Evolutionary conservation across 2,329 filamentous ascomycete species (phyloP).

Genomic region (Amesomyces nigricolor): DNA sequence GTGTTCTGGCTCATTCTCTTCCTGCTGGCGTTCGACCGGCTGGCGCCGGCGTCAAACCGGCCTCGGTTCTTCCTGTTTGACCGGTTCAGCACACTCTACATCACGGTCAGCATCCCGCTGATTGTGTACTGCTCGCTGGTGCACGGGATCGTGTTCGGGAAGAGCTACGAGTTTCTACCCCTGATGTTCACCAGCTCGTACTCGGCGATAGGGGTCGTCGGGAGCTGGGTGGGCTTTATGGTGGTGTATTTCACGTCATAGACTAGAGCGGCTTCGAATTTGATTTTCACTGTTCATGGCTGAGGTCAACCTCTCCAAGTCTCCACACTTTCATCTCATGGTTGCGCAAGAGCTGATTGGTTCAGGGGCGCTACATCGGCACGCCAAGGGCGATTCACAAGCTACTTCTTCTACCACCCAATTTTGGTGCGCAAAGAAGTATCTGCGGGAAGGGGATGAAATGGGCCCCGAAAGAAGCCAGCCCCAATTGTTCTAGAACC

Average conservation of each 20-base stretch:
- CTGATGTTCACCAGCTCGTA: slow-evolving; percentile 97
- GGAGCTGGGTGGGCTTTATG: slow-evolving; percentile 91
- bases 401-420: no score
- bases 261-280: background rate
- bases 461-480: no score
- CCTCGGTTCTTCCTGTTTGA: slow-evolving; percentile 86
- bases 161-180: slow-evolving; percentile 80
- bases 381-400: no score
- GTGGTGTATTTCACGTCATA: slow-evolving; percentile 76
- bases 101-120: slow-evolving; percentile 80
- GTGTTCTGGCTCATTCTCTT: slow-evolving; percentile 87
- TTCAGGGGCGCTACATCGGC: no score
- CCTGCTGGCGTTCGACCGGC: slow-evolving; percentile 75
- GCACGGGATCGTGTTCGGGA: slow-evolving; percentile 78
- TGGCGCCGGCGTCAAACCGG: slow-evolving; percentile 76
- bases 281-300: background rate
- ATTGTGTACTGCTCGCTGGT: slow-evolving; percentile 82
- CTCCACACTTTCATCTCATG: no score
- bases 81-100: slow-evolving; percentile 84
- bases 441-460: no score
- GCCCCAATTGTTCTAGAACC: no score
- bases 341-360: no score
- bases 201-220: slow-evolving; percentile 86
- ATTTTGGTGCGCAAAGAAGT: no score
- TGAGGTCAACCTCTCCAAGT: no score